Evolutionary conservation across 108 stramenopile species (phyloP), one percentile per base, ranked within the genome.

Genomic region (Mayamaea pseudoterrestris): DNA sequence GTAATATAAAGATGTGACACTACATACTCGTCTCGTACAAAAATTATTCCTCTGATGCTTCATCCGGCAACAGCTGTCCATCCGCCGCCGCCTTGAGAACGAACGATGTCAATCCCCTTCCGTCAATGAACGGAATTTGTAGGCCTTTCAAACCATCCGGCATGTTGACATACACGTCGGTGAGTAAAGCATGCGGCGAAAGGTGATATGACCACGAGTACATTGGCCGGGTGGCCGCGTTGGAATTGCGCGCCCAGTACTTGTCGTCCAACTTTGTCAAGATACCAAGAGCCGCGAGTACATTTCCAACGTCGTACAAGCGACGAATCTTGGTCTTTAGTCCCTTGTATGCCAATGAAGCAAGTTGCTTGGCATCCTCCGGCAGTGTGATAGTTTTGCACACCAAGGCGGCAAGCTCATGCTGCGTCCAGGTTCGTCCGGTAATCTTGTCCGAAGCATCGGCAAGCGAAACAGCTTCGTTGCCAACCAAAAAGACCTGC

Each of bases 281-380:
- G 5, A 93, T 53, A 12, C 89, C 85, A 24, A 93, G 59, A 23
- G 66, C 60, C 2, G 65, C 44, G 41, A 93, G 68, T n/a, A 94
- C 95, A 58, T 96, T 94, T 30, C 93, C 95, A 70, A 96, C 91
- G 52, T 96, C 95, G 55, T 96, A 96, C 57, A 96, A 72, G n/a
- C 95, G 79, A 14, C 95, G 74, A 41, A 91, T 87, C 55, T 87
- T 89, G 27, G 95, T 96, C 57, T 96, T 96, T 65, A 87, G 67
- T 11, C 67, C 79, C 39, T 58, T 45, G 11, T 53, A 51, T 0
- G 66, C 70, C 6, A 65, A 74, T 27, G 30, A 48, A 18, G 46
- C 44, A n/a, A 44, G 30, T 14, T 12, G 35, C 12, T 35, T 27
- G n/a, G 50, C 35, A 16, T 41, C 41, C 4, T 28, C 30, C 27